phyloP scores from a whole-genome alignment of 768 basidiomycete species.

The Trametes gibbosa region DNA sequence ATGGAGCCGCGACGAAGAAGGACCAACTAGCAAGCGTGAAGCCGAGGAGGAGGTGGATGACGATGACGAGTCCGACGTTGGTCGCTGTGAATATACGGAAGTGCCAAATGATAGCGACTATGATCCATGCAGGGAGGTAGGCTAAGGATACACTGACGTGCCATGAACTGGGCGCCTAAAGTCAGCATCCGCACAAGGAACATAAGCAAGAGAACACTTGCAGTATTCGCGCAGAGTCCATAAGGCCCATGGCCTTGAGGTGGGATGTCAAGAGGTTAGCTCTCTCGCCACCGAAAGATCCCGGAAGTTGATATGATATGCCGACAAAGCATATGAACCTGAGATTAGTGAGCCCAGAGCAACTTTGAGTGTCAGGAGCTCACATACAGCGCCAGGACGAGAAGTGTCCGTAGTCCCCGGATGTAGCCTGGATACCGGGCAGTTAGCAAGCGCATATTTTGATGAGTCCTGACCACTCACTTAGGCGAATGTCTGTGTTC shows the following conservation, averaged over 20 bases:
- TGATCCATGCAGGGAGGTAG: constrained; percentile 78
- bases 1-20: constrained; percentile 66
- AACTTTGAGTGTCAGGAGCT: neutral
- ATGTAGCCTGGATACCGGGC: constrained; percentile 48
- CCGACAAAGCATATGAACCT: constrained; percentile 73
- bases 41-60: constrained; percentile 65
- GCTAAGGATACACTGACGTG: constrained; percentile 60
- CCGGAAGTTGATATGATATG: constrained; percentile 76
- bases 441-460: neutral
- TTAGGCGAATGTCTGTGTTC: constrained; percentile 49
- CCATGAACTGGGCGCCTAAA: constrained; percentile 45
- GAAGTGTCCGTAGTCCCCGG: constrained; percentile 55
- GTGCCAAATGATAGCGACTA: constrained; percentile 64
- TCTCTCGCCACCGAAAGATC: constrained; percentile 64
- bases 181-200: neutral
- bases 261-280: constrained; percentile 64
- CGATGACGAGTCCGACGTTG: constrained; percentile 55
- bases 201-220: constrained; percentile 28
- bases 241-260: constrained; percentile 78
- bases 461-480: constrained; percentile 35
- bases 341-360: neutral
- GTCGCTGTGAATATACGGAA: constrained; percentile 63
- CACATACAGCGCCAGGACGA: constrained; percentile 66
- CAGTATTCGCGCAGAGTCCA: constrained; percentile 66
- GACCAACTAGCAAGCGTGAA: constrained; percentile 69